Base-by-base conservation (phyloP, 352 stramenopile genomes). In the Globisporangium apiculatum region DNA sequence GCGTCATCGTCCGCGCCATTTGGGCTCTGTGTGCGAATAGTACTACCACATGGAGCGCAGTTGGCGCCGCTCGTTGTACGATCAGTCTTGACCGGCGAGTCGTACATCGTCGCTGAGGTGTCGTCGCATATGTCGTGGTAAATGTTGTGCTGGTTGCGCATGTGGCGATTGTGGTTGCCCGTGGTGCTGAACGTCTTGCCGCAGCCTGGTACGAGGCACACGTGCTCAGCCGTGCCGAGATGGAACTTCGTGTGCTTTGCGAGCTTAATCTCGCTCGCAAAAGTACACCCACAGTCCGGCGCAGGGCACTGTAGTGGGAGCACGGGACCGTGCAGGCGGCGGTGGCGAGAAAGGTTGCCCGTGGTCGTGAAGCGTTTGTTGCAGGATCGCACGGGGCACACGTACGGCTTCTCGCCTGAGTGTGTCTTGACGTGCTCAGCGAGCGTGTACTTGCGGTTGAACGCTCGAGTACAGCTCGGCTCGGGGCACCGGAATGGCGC, bases 371-470 rank as follows among this genome's bases (percentile, higher is more conserved):
- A 83, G 53, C 75, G 68, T 53, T 85, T 85, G 47, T 54, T 58
- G 41, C 75, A 85, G 0, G 58, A 59, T 1, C 58, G 58, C 24
- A 73, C 70, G 1, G 74, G 68, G 37, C 74, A 84, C 35, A 72
- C 55, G 51, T 81, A 68, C 1, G 76, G 74, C 36, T 74, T 84
- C 54, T 82, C 76, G 31, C 73, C 74, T 47, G 68, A 70, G 62
- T 85, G 75, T 2, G 69, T 79, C 66, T 86, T 83, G 51, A 73
- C 68, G 58, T 86, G 73, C 60, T 83, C 73, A 4, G 61, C 58
- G 46, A 82, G 58, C 43, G 75, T 79, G 58, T 82, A 85, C 48
- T 73, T 75, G 54, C 72, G 71, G 43, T 66, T 79, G 61, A 76
- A 79, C 48, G 50, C 47, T 43, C 62, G 62, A 40, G 56, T 45